Percentiles rank a stretch among this genome's conserved stretches.
Evolutionary conservation across 768 basidiomycete species (phyloP).

Genomic region (Podaxis sp.): DNA sequence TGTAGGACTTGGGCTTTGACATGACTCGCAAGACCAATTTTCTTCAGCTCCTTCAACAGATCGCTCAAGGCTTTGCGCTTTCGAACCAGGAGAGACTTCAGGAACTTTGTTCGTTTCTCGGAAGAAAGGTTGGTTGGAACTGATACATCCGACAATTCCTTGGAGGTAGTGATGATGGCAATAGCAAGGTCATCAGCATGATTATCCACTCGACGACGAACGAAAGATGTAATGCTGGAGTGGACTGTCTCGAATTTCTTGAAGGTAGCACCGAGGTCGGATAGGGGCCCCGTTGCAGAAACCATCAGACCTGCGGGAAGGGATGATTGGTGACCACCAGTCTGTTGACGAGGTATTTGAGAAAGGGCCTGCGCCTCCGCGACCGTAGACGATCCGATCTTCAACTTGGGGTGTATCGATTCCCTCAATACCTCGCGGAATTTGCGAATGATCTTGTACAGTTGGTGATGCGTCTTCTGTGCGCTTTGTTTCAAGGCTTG

Average conservation of each 20-base stretch:
- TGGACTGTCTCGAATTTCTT: constrained; percentile 44
- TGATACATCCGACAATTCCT: constrained; percentile 49
- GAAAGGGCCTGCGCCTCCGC: constrained; percentile 30
- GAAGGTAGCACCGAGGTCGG: constrained; percentile 51
- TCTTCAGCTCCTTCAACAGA: constrained; percentile 84
- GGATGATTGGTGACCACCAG: not conserved
- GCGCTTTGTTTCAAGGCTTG: constrained; percentile 92
- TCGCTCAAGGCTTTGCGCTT: constrained; percentile 93
- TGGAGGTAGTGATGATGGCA: constrained; percentile 63
- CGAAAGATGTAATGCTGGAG: constrained; percentile 40
- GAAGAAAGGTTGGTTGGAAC: constrained; percentile 41
- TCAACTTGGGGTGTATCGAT: constrained; percentile 50
- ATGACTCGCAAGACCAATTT: constrained; percentile 69
- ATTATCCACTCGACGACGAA: constrained; percentile 39
- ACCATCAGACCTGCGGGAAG: not conserved
- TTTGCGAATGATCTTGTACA: constrained; percentile 89
- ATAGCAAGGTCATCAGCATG: constrained; percentile 55
- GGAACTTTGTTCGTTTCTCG: constrained; percentile 59
- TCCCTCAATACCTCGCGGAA: constrained; percentile 88
- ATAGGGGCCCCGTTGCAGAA: constrained; percentile 34
- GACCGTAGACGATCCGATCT: constrained; percentile 33
- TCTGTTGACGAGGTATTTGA: not conserved
- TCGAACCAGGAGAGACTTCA: constrained; percentile 71
- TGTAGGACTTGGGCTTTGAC: constrained; percentile 69
- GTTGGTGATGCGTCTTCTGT: constrained; percentile 82